Evolutionary conservation across 495 filamentous ascomycete genomes (phyloP).

Genomic region (Penicillium parvum): DNA sequence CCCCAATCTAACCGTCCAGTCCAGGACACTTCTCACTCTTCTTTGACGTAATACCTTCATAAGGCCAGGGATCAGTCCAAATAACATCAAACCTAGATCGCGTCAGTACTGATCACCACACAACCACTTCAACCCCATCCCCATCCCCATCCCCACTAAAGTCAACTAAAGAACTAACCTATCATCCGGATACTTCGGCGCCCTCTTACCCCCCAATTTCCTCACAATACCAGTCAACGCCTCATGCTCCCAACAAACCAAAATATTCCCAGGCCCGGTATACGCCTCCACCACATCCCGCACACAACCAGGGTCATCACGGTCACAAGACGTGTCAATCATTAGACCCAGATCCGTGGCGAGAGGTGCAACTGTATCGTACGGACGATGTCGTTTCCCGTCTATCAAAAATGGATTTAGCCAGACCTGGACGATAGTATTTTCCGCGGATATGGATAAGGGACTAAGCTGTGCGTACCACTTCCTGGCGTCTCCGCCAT

Average conservation of each 20-base stretch:
- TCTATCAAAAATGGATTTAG: slow-evolving; percentile 24
- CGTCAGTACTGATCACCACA: slow-evolving; percentile 1
- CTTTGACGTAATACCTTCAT: slow-evolving; percentile 10
- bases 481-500: slow-evolving; percentile 47
- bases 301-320: slow-evolving; percentile 46
- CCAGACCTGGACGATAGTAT: neutral
- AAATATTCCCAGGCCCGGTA: slow-evolving; percentile 46
- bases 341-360: slow-evolving; percentile 47
- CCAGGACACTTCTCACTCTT: slow-evolving; percentile 24
- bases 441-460: neutral
- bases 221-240: slow-evolving; percentile 43
- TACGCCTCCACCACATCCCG: slow-evolving; percentile 42
- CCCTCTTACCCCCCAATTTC: slow-evolving; percentile 39
- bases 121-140: neutral
- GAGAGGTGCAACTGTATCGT: slow-evolving; percentile 49
- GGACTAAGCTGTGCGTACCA: slow-evolving; percentile 24
- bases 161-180: no score
- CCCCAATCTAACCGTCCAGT: slow-evolving; percentile 11
- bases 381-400: slow-evolving; percentile 46
- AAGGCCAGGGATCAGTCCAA: slow-evolving; percentile 27
- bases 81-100: slow-evolving; percentile 21
- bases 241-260: slow-evolving; percentile 57
- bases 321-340: slow-evolving; percentile 47
- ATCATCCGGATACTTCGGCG: slow-evolving; percentile 33
- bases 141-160: no score